Evolutionary conservation across 257 asterid genomes (phyloP), one percentile per base, ranked within the genome.

Genomic region (Lycium barbarum): DNA sequence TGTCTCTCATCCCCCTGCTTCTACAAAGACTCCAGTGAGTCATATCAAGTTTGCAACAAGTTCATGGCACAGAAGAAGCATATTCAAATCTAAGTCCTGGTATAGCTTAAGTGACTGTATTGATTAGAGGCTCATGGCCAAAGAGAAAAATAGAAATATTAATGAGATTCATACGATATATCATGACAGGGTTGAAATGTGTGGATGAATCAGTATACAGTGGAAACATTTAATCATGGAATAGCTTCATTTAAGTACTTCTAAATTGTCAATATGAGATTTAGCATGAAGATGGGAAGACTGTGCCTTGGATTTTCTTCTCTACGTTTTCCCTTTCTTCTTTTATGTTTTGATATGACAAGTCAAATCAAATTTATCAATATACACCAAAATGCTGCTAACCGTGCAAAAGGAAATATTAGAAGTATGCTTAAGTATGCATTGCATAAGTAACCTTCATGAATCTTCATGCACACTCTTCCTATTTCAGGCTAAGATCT

Each of bases 401-500:
- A 38, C 54, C 1, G 45, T 70, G 18, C 79, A 38, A 9, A 2
- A 43, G 15, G 53, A 70, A 13, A 43, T 40, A 17, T 70, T 40
- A 70, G 8, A 40, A 70, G 54, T 70, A 70, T 40, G 54, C 78
- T 15, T 43, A 38, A 70, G 15, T 38, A 13, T 38, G 53, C 7
- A 70, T 70, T 70, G 78, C 33, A 38, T 0, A 38, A 15, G 47
- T 35, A 66, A 35, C 20, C 73, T 66, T 66, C 73, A 35, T 66
- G 47, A 66, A 35, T 40, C 51, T 70, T 45, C 78, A 68, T 7
- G 76, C 76, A 9, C 26, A 17, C 78, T 70, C 38, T 14, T 70
- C 78, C 54, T 40, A 70, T 18, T 70, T 40, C 79, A 38, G 15
- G 79, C 79, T 40, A 70, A 40, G 79, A 70, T 70, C 79, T 12